Conservation (phyloP, 179 eudicot species). For the Patellifolia procumbens region DNA sequence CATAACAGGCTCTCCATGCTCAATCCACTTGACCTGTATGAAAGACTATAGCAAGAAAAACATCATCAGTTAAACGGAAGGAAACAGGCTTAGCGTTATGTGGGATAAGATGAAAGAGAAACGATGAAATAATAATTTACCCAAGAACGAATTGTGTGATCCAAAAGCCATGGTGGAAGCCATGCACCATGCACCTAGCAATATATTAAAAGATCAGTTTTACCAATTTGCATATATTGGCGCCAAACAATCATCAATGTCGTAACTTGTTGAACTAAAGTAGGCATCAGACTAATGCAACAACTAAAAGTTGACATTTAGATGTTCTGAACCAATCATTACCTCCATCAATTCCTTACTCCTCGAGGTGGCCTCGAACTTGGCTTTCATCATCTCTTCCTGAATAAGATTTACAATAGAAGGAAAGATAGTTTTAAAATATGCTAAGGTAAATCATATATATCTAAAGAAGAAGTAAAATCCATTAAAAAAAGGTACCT, state of each 20-base stretch:
- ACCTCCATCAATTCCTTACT: slow-evolving; percentile 67
- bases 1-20: slow-evolving; percentile 69
- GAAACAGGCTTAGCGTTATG: neutral
- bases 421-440: slow-evolving; percentile 9
- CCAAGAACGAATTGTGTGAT: slow-evolving; percentile 53
- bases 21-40: slow-evolving; percentile 64
- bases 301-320: neutral
- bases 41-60: slow-evolving; percentile 45
- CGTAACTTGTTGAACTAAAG: neutral
- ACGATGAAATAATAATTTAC: slow-evolving; percentile 34
- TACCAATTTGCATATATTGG: slow-evolving; percentile 11
- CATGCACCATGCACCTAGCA: slow-evolving; percentile 85
- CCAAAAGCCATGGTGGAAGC: slow-evolving; percentile 94
- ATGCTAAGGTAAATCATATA: neutral
- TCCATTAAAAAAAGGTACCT: slow-evolving; percentile 38
- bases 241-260: neutral
- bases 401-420: slow-evolving; percentile 21
- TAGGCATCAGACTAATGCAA: neutral
- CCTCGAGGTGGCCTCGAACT: slow-evolving; percentile 71
- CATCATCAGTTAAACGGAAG: slow-evolving; percentile 4
- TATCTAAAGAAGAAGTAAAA: neutral
- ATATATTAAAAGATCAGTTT: slow-evolving; percentile 8
- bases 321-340: slow-evolving; percentile 11
- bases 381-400: slow-evolving; percentile 91
- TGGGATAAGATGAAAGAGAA: slow-evolving; percentile 10